Conservation (phyloP, 208 protist genomes). For the Wallacemonas rigidus region DNA sequence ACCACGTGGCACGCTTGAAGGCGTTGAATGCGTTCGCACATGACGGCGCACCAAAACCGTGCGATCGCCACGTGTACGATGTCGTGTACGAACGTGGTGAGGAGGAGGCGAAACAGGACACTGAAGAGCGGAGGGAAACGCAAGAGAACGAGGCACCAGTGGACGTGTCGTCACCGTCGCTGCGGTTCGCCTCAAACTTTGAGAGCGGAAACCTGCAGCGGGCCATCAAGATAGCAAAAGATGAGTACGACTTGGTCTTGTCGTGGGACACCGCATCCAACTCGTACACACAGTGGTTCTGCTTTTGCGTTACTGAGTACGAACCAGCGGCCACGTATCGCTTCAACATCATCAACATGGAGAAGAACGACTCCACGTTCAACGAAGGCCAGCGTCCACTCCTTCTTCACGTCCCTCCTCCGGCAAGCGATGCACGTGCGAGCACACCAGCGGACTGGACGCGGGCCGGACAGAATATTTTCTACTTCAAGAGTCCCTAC, state of each 20-base stretch:
- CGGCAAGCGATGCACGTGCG: not conserved
- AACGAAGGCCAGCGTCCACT: conserved; percentile 95
- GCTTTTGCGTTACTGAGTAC: conserved; percentile 86
- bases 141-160: too few relatives aligned
- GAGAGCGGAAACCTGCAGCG: conserved; percentile 95
- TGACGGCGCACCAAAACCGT: conserved; percentile 35
- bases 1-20: conserved; percentile 61
- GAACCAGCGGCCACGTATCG: conserved; percentile 74
- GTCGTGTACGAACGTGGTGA: conserved; percentile 33
- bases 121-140: not conserved
- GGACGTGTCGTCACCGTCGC: not conserved
- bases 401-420: conserved; percentile 71
- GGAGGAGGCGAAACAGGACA: not conserved
- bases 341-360: conserved; percentile 98
- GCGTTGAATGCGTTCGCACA: conserved; percentile 31
- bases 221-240: conserved; percentile 78
- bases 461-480: conserved; percentile 72
- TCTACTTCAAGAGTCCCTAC: conserved; percentile 85
- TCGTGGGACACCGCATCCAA: conserved; percentile 93
- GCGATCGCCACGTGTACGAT: conserved; percentile 19
- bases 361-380: conserved; percentile 94
- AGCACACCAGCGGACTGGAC: conserved; percentile 38
- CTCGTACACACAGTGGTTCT: conserved; percentile 98
- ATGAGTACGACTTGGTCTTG: conserved; percentile 96
- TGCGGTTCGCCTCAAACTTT: conserved; percentile 93